Evolutionary conservation across 495 filamentous ascomycete genomes (phyloP).

Genomic region (Podospora appendiculata): DNA sequence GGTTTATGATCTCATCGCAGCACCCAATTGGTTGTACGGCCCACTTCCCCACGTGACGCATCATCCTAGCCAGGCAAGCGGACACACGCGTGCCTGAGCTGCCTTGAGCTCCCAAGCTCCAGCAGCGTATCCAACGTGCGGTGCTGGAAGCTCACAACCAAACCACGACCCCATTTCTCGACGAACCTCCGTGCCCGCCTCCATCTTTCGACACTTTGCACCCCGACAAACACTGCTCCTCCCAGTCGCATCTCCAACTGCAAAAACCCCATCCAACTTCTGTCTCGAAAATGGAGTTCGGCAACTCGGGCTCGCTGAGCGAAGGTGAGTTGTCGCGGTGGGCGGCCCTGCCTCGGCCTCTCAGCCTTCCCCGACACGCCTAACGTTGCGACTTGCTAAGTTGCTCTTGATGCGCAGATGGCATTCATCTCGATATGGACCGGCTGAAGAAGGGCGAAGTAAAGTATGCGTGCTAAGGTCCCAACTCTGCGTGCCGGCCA

Average conservation of each 20-base stretch:
- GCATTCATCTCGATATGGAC: slow-evolving; percentile 98
- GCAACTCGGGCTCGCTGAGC: slow-evolving; percentile 59
- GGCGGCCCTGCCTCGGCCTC: slow-evolving; percentile 12
- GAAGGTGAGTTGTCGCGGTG: slow-evolving; percentile 47
- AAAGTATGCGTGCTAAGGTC: slow-evolving; percentile 54
- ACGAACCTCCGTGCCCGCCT: neutral
- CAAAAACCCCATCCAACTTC: slow-evolving; percentile 5
- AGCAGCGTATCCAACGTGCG: no score
- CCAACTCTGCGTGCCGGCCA: neutral
- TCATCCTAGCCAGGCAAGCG: slow-evolving; percentile 6
- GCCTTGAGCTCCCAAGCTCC: slow-evolving; percentile 39
- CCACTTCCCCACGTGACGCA: slow-evolving; percentile 15
- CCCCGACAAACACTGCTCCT: no score
- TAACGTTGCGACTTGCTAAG: no score
- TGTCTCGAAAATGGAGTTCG: slow-evolving; percentile 45
- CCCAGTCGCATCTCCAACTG: neutral
- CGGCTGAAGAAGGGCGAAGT: slow-evolving; percentile 47
- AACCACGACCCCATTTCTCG: slow-evolving; percentile 12
- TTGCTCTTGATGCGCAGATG: slow-evolving; percentile 53
- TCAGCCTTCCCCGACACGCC: no score
- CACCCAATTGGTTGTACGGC: neutral
- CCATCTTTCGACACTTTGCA: neutral
- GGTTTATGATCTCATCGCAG: neutral
- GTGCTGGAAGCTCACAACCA: neutral
- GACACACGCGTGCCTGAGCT: slow-evolving; percentile 34